Evolutionary conservation across 176 grass and related monocot species (phyloP), one percentile per base, ranked within the genome.

Genomic region (Ensete ventricosum): DNA sequence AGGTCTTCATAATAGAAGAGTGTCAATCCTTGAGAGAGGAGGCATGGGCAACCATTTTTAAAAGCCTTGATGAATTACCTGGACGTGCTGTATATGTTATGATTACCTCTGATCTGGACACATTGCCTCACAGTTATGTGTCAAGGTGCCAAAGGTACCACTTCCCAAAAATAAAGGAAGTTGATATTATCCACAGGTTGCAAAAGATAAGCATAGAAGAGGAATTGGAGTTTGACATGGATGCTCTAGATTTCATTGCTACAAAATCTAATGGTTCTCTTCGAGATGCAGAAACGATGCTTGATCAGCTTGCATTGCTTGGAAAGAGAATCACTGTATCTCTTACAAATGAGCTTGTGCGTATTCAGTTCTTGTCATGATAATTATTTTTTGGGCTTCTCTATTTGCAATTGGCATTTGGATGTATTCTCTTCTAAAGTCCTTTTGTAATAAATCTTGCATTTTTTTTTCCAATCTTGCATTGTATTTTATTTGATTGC

Each of bases 301-400:
- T 98, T 78, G 95, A 98, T 71, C 95, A 98, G 77, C 95, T 98
- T 79, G 83, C 90, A 78, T 87, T 98, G 76, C 83, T 98, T 59
- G 95, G 95, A 82, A 98, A 89, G 79, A 88, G 77, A 80, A 91
- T 98, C 69, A 98, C 90, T 43, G 80, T 98, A 78, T 91, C 95
- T 87, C 90, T 98, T 82, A 90, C 82, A 19, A 86, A 98, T 82
- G 95, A 98, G 67, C 95, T 98, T 66, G 95, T 98, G 77, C 73
- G 78, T 80, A 53, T 8, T 64, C 14, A 73, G 59, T 51, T 26
- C 29, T 63, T 26, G n/a, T 73, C 20, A 14, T 53, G 17, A 1
- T 43, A 14, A 51, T 70, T 51, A 22, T 9, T 49, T 49, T 69
- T 24, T 26, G 0, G 11, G 14, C 16, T 54, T 48, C 17, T 67